Conservation (phyloP, 306 rosid genomes). For the Dalbergia oliveri region DNA sequence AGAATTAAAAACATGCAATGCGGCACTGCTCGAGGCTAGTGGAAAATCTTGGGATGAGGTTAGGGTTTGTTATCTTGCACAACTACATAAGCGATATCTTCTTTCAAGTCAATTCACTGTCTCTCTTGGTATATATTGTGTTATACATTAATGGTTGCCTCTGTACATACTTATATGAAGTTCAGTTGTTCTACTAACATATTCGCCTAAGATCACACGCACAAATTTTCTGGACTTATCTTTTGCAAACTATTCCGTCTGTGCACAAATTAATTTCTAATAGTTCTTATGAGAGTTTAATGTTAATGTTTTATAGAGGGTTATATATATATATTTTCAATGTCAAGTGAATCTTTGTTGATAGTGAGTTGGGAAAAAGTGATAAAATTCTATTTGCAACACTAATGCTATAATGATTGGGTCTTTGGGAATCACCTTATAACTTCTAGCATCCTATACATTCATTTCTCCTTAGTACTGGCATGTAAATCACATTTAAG, state of each 20-base stretch:
- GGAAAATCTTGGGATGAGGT: conserved; percentile 98
- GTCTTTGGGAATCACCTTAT: not conserved
- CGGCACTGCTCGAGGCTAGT: conserved; percentile 88
- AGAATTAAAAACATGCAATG: conserved; percentile 90
- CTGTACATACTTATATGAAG: not conserved
- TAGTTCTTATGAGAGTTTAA: not conserved
- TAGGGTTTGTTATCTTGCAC: conserved; percentile 43
- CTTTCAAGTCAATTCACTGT: conserved; percentile 28
- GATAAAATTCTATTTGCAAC: not conserved
- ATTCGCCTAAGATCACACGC: not conserved
- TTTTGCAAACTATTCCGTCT: conserved; percentile 11
- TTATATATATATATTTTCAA: not conserved
- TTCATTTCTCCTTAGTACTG: not conserved
- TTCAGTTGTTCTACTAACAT: conserved; percentile 17
- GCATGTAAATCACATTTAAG: not conserved
- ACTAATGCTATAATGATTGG: not conserved
- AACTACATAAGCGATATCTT: not conserved
- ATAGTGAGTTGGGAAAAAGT: not conserved
- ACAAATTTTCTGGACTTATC: not conserved
- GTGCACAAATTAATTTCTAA: conserved; percentile 17
- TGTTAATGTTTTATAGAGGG: not conserved
- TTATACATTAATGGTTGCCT: conserved; percentile 18
- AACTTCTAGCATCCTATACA: not conserved
- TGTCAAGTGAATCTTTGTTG: not conserved
- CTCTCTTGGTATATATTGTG: conserved; percentile 15